Percentiles rank a stretch among this genome's conserved stretches.
Conservation (phyloP, 1,284 basidiomycete genomes). For the Serendipita sp. region DNA sequence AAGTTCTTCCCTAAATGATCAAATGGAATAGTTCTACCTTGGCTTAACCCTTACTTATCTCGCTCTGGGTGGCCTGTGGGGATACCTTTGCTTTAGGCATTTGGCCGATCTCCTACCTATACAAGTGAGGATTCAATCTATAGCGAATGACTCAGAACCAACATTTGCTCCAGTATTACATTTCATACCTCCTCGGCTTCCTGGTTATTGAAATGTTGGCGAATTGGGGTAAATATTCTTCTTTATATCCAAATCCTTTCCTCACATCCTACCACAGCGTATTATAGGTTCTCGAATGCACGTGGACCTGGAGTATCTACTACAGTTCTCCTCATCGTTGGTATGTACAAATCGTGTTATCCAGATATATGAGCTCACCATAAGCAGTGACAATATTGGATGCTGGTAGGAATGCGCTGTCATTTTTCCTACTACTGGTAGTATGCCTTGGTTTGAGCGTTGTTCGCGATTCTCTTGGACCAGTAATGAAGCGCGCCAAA, state of each 20-base stretch:
- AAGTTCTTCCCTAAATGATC: not conserved
- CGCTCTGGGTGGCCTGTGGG: constrained; percentile 61
- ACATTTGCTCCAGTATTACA: constrained; percentile 55
- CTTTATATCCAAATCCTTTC: not conserved
- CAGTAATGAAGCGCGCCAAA: constrained; percentile 63
- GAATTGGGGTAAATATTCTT: constrained; percentile 49
- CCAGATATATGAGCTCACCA: not conserved
- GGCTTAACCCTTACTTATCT: constrained; percentile 67
- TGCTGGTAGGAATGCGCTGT: constrained; percentile 84
- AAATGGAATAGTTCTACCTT: constrained; percentile 64
- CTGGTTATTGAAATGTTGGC: constrained; percentile 89
- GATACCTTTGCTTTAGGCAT: constrained; percentile 71
- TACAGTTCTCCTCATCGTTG: constrained; percentile 74
- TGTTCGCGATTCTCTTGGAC: constrained; percentile 64
- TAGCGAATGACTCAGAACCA: not conserved
- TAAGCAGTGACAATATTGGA: constrained; percentile 71
- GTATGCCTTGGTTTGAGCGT: constrained; percentile 81
- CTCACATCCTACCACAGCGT: constrained; percentile 31
- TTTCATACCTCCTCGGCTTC: constrained; percentile 82
- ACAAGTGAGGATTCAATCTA: constrained; percentile 36
- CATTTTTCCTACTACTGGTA: constrained; percentile 89
- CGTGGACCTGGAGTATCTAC: constrained; percentile 64
- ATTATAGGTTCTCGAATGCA: constrained; percentile 82
- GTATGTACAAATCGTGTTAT: constrained; percentile 26
- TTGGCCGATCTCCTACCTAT: constrained; percentile 73